Conservation (phyloP, 2,329 filamentous ascomycete species). For the Corynespora cassiicola region DNA sequence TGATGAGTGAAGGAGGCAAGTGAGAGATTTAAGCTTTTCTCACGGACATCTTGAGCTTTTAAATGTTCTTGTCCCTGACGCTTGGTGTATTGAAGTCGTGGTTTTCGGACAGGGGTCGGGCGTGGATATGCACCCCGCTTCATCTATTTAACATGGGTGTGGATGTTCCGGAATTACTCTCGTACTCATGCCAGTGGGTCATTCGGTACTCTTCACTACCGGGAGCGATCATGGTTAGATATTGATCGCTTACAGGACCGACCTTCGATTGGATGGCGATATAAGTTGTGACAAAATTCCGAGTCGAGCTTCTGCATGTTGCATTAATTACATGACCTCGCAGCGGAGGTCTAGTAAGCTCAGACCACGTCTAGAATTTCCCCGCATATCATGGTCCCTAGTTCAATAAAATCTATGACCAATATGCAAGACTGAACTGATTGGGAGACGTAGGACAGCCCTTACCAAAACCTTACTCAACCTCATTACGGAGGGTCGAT, state of each 20-base stretch:
- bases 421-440: too few relatives aligned
- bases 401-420: too few relatives aligned
- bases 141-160: constrained; percentile 21
- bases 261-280: constrained; percentile 1
- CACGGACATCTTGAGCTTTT: constrained; percentile 19
- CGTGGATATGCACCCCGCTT: constrained; percentile 16
- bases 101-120: constrained; percentile 10
- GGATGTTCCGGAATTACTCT: constrained; percentile 7
- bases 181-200: too few relatives aligned
- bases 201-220: too few relatives aligned
- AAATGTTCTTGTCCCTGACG: constrained; percentile 20
- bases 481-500: too few relatives aligned
- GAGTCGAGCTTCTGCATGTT: too few relatives aligned
- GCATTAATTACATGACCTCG: too few relatives aligned
- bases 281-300: background rate
- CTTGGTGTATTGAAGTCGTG: constrained; percentile 13
- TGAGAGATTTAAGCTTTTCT: constrained; percentile 18
- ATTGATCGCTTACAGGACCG: constrained; percentile 14
- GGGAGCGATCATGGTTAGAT: constrained; percentile 18
- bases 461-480: too few relatives aligned
- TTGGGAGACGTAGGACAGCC: too few relatives aligned
- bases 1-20: constrained; percentile 5
- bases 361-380: too few relatives aligned
- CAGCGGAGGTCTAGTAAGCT: too few relatives aligned
- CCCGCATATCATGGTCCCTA: too few relatives aligned